phyloP scores from a whole-genome alignment of 176 grass and related monocot genomes.

The Oryza punctata region DNA sequence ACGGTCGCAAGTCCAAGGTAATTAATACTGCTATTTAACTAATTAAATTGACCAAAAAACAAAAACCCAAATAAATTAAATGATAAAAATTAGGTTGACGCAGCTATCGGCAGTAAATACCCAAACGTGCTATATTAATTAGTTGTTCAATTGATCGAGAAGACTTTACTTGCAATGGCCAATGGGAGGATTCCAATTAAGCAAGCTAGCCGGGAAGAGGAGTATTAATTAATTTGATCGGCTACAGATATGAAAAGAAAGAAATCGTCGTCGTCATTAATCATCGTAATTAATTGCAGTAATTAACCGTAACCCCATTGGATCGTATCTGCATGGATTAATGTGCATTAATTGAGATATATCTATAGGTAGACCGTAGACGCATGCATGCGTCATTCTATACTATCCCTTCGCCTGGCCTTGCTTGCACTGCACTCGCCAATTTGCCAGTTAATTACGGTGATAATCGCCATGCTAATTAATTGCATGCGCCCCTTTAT shows the following conservation, averaged over 20 bases:
- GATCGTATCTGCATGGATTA: constrained; percentile 37
- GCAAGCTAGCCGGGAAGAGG: background rate
- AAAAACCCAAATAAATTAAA: background rate
- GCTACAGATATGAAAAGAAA: background rate
- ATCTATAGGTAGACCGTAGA: background rate
- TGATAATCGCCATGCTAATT: constrained; percentile 24
- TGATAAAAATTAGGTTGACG: constrained; percentile 26
- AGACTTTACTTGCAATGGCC: background rate
- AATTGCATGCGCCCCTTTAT: background rate
- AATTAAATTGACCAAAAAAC: background rate
- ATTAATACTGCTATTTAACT: background rate
- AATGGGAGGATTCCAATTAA: background rate
- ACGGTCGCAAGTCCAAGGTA: constrained; percentile 32
- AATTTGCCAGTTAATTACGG: background rate
- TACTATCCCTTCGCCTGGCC: background rate
- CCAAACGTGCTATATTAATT: constrained; percentile 35
- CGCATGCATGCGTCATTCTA: background rate
- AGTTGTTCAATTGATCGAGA: background rate
- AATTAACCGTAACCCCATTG: background rate
- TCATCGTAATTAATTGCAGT: background rate
- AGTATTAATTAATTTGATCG: constrained; percentile 18
- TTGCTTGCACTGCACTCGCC: constrained; percentile 23
- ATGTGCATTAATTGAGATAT: constrained; percentile 31
- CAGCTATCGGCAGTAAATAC: constrained; percentile 33
- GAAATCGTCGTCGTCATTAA: background rate